Percentiles rank a stretch among this genome's conserved stretches.
Evolutionary conservation across 2,329 filamentous ascomycete genomes (phyloP).

Genomic region (Ascochyta pisi): DNA sequence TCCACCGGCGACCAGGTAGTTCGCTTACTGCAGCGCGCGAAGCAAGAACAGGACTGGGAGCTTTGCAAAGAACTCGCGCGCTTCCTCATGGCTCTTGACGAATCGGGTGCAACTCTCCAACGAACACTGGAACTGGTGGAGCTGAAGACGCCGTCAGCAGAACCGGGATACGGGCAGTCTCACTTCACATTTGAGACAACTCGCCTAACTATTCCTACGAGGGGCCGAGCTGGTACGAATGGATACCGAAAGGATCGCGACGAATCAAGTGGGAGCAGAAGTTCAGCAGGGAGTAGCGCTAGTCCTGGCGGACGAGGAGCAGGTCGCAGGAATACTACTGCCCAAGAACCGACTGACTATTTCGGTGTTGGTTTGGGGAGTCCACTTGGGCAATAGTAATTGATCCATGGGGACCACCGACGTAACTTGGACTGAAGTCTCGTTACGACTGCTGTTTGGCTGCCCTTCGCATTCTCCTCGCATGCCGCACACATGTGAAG

Average conservation of each 20-base stretch:
- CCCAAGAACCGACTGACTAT: conserved; percentile 26
- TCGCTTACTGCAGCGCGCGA: conserved; percentile 79
- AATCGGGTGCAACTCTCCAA: conserved; percentile 78
- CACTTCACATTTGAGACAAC: conserved; percentile 44
- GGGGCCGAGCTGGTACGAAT: conserved; percentile 27
- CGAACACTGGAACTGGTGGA: conserved; percentile 68
- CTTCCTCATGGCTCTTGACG: conserved; percentile 93
- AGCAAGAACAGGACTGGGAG: conserved; percentile 89
- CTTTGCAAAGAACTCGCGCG: conserved; percentile 91
- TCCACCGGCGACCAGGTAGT: conserved; percentile 79
- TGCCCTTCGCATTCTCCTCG: not conserved
- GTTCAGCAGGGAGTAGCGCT: conserved; percentile 24
- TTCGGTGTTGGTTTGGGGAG: conserved; percentile 29
- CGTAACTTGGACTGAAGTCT: not conserved
- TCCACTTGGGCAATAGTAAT: conserved; percentile 5
- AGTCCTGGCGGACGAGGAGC: conserved; percentile 24
- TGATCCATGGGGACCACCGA: not conserved
- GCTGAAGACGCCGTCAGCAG: conserved; percentile 41
- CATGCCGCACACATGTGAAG: not conserved
- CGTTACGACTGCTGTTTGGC: not conserved
- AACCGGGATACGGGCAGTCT: conserved; percentile 29
- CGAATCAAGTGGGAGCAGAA: conserved; percentile 12
- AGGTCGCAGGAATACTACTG: conserved; percentile 22
- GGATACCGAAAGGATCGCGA: conserved; percentile 17
- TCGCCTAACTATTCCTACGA: conserved; percentile 37